Evolutionary conservation across 1,284 basidiomycete genomes (phyloP).

Genomic region (Leccinum griseonigrum): DNA sequence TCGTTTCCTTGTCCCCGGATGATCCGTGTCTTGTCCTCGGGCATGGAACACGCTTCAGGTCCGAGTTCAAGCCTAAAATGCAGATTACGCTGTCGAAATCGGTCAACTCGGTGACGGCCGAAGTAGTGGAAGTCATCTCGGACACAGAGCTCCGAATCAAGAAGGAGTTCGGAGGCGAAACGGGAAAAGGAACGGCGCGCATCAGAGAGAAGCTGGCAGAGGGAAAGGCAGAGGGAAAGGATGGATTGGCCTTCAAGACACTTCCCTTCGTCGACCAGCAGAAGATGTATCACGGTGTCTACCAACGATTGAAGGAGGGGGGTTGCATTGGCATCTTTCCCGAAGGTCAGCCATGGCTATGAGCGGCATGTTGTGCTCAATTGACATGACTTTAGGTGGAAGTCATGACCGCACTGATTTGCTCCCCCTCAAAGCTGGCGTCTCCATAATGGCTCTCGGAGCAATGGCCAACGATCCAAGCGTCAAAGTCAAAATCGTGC

Average conservation of each 20-base stretch:
- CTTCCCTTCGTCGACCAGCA: slow-evolving; percentile 90
- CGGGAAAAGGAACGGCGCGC: slow-evolving; percentile 70
- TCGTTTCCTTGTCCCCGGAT: slow-evolving; percentile 69
- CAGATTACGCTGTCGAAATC: slow-evolving; percentile 90
- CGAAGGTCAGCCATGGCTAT: slow-evolving; percentile 61
- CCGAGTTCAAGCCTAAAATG: slow-evolving; percentile 77
- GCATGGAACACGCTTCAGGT: slow-evolving; percentile 75
- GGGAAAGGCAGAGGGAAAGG: slow-evolving; percentile 47
- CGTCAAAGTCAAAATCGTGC: slow-evolving; percentile 88
- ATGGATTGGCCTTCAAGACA: slow-evolving; percentile 73
- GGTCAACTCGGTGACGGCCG: slow-evolving; percentile 75
- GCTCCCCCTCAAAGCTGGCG: slow-evolving; percentile 92
- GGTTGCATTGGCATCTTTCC: slow-evolving; percentile 96
- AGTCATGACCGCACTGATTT: slow-evolving; percentile 96
- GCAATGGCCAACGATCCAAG: slow-evolving; percentile 92
- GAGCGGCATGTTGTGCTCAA: background rate
- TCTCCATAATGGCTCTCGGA: slow-evolving; percentile 96
- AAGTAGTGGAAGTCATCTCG: slow-evolving; percentile 87
- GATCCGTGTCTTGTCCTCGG: slow-evolving; percentile 82
- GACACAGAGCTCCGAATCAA: slow-evolving; percentile 87
- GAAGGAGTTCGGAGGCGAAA: slow-evolving; percentile 85
- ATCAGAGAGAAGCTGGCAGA: slow-evolving; percentile 69
- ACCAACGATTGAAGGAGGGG: slow-evolving; percentile 82
- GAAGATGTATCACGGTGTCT: slow-evolving; percentile 95
- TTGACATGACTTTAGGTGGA: slow-evolving; percentile 60